phyloP scores from a whole-genome alignment of 495 filamentous ascomycete genomes.

The Aspergillus biplanus region DNA sequence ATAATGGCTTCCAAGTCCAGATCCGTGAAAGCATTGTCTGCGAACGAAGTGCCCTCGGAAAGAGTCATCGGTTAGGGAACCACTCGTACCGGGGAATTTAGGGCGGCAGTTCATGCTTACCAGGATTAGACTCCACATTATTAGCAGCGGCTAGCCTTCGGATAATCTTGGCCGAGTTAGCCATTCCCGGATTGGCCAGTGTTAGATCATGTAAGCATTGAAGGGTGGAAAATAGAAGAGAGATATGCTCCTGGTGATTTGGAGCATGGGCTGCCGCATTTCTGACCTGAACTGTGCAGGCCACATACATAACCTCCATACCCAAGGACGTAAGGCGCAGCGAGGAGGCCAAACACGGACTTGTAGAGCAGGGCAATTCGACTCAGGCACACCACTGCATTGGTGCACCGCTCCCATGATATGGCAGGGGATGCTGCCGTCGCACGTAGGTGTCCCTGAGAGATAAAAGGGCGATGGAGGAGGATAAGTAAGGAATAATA shows the following conservation, averaged over 20 bases:
- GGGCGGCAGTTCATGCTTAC: neutral
- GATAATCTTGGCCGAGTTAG: neutral
- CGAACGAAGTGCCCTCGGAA: neutral
- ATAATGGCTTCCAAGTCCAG: neutral
- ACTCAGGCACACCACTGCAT: neutral
- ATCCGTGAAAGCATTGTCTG: neutral
- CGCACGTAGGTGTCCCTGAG: neutral
- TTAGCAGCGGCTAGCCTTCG: neutral
- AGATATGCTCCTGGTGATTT: neutral
- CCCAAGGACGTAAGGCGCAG: neutral
- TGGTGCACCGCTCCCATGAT: neutral
- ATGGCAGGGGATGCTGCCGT: neutral
- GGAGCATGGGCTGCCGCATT: neutral
- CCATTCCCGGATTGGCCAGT: neutral
- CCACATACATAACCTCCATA: conserved; percentile 1
- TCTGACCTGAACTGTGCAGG: neutral
- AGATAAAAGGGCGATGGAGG: neutral
- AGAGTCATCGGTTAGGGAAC: neutral
- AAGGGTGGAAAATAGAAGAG: neutral
- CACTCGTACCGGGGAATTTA: neutral
- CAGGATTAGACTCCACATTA: neutral
- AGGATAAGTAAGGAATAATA: neutral
- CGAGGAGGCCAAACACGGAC: neutral
- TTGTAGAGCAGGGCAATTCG: neutral
- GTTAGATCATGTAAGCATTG: neutral